These are phyloP conservation scores for Xylariaceae sp. DNA, from an alignment of 2,329 filamentous ascomycete genomes.

Conservation along the genomic window DNA sequence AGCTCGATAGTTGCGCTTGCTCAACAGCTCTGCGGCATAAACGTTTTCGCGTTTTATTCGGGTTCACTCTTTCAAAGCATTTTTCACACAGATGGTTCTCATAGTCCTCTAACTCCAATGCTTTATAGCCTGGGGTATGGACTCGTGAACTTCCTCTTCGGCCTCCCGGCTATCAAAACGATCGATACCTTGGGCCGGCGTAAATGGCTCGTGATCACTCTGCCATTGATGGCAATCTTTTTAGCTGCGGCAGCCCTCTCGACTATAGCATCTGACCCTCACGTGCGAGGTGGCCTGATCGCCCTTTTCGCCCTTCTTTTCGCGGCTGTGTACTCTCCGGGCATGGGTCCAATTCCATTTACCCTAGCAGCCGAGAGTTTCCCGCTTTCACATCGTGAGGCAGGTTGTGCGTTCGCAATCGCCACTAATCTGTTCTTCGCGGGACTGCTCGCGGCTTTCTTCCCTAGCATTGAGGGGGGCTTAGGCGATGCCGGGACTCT, in stretches of 20 bases:
- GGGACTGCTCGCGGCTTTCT: conserved; percentile 42
- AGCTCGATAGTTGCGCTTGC: conserved; percentile 30
- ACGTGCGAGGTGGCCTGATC: conserved; percentile 28
- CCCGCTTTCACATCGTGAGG: conserved; percentile 46
- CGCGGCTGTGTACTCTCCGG: conserved; percentile 40
- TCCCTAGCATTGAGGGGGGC: conserved; percentile 29
- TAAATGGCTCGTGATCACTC: conserved; percentile 40
- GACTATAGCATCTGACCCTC: conserved; percentile 23
- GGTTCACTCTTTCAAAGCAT: conserved; percentile 24
- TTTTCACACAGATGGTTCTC: conserved; percentile 17
- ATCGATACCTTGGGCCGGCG: conserved; percentile 40
- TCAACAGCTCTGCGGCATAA: conserved; percentile 36
- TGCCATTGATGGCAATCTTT: conserved; percentile 42
- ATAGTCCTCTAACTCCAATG: conserved; percentile 23
- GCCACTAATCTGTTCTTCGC: conserved; percentile 46
- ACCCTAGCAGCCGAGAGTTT: conserved; percentile 49
- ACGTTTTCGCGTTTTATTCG: conserved; percentile 44
- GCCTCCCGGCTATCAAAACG: conserved; percentile 37
- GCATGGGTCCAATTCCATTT: conserved; percentile 43
- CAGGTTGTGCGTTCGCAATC: conserved; percentile 46
- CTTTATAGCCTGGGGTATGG: conserved; percentile 31
- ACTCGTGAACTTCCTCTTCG: conserved; percentile 40
- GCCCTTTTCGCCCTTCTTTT: conserved; percentile 40
- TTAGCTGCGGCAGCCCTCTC: conserved; percentile 38
- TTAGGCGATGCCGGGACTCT: conserved; percentile 35